Conservation (phyloP, 1,284 basidiomycete genomes). For the Ceratorhiza oryzae-sativae region DNA sequence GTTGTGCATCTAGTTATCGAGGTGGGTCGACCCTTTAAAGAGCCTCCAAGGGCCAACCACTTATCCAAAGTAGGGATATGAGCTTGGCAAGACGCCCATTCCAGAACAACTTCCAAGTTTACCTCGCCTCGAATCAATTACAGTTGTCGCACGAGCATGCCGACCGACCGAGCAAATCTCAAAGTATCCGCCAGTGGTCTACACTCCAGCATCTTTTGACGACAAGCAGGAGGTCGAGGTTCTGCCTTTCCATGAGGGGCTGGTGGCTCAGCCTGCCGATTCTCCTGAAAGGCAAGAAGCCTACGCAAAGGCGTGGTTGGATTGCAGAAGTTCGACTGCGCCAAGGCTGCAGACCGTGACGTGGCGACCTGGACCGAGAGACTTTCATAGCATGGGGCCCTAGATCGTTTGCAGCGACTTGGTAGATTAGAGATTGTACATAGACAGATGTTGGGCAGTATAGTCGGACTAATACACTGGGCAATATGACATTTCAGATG, state of each 20-base stretch:
- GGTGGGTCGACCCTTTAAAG: neutral
- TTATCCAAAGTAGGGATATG: slow-evolving; percentile 19
- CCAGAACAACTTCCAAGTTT: slow-evolving; percentile 26
- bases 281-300: slow-evolving; percentile 28
- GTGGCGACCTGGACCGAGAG: slow-evolving; percentile 32
- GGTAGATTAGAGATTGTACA: neutral
- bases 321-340: neutral
- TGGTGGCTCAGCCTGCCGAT: slow-evolving; percentile 25
- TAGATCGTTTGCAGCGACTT: neutral
- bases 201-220: neutral
- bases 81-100: slow-evolving; percentile 24
- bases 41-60: neutral
- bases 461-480: slow-evolving; percentile 13
- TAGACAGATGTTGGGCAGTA: neutral
- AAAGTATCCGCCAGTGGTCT: slow-evolving; percentile 16
- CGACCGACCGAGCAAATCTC: slow-evolving; percentile 19
- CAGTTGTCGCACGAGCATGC: slow-evolving; percentile 27
- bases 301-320: slow-evolving; percentile 16
- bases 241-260: slow-evolving; percentile 12
- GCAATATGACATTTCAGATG: neutral
- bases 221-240: slow-evolving; percentile 3
- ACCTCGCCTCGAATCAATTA: slow-evolving; percentile 29
- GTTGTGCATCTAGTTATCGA: slow-evolving; percentile 31
- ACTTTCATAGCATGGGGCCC: slow-evolving; percentile 33
- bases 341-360: neutral